Conservation (phyloP, 148 eudicot species). For the Heliamphora exappendiculata region DNA sequence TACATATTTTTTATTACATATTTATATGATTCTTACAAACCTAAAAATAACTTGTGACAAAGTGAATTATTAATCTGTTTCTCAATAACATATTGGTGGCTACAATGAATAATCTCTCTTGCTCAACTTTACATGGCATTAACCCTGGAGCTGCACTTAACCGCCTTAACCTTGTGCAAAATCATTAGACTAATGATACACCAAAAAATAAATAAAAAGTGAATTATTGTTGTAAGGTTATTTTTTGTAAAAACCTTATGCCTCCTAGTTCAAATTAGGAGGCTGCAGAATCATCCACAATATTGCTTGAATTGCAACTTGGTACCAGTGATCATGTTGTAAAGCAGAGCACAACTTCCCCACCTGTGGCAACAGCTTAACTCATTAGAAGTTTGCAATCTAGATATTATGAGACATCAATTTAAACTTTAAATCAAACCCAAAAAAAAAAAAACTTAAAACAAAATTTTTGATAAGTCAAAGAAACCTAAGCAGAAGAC, state of each 20-base stretch:
- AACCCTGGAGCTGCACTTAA: neutral
- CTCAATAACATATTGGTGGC: too few relatives aligned
- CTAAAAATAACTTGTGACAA: too few relatives aligned
- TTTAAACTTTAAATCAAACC: neutral
- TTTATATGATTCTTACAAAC: too few relatives aligned
- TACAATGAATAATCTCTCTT: too few relatives aligned
- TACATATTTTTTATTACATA: too few relatives aligned
- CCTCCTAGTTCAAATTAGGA: neutral
- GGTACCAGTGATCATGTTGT: neutral
- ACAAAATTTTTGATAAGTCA: neutral
- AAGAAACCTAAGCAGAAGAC: neutral
- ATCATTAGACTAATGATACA: neutral
- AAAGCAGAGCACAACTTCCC: neutral
- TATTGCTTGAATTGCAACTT: neutral
- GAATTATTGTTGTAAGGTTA: too few relatives aligned
- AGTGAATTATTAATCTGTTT: too few relatives aligned
- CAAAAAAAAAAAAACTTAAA: neutral
- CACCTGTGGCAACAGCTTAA: neutral
- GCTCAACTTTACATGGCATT: too few relatives aligned
- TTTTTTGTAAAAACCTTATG: too few relatives aligned
- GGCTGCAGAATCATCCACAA: neutral
- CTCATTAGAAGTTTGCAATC: neutral
- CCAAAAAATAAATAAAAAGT: too few relatives aligned
- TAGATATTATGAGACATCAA: neutral
- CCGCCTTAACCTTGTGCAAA: neutral